These are phyloP conservation scores for Corynascus novoguineensis DNA, from an alignment of 495 filamentous ascomycete species.

Conservation along the genomic window DNA sequence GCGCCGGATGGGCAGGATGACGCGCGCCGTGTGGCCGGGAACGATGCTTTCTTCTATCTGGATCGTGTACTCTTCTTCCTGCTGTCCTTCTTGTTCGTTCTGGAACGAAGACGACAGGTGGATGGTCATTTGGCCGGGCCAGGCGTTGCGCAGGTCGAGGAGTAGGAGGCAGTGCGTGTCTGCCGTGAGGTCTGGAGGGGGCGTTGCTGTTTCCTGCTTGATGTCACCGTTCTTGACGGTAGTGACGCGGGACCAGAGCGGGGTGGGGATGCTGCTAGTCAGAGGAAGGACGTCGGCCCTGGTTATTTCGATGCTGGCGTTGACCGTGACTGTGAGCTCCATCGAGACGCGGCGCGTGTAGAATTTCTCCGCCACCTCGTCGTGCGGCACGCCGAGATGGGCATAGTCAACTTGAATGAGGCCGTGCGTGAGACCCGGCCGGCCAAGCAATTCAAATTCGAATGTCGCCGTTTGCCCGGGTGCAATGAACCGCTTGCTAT, in stretches of 20 bases:
- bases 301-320: conserved; percentile 76
- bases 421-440: conserved; percentile 75
- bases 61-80: conserved; percentile 13
- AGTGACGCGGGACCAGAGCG: conserved; percentile 38
- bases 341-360: conserved; percentile 79
- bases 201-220: too few species aligned
- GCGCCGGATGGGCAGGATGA: conserved; percentile 70
- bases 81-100: conserved; percentile 20
- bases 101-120: conserved; percentile 35
- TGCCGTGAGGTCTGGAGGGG: conserved; percentile 24
- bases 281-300: conserved; percentile 76
- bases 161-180: conserved; percentile 72
- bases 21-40: conserved; percentile 70
- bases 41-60: conserved; percentile 53
- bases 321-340: conserved; percentile 82
- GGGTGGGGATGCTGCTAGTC: conserved; percentile 43
- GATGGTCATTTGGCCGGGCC: conserved; percentile 70
- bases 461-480: conserved; percentile 67
- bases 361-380: conserved; percentile 64
- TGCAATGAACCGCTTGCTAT: conserved; percentile 53
- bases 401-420: conserved; percentile 82
- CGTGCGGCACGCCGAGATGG: conserved; percentile 56
- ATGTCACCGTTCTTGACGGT: conserved; percentile 20
- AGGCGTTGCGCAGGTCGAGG: conserved; percentile 81
- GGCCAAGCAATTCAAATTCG: conserved; percentile 78